These are phyloP conservation scores for Candida neerlandica DNA, from an alignment of 1,139 yeast species.

Conservation along the genomic window DNA sequence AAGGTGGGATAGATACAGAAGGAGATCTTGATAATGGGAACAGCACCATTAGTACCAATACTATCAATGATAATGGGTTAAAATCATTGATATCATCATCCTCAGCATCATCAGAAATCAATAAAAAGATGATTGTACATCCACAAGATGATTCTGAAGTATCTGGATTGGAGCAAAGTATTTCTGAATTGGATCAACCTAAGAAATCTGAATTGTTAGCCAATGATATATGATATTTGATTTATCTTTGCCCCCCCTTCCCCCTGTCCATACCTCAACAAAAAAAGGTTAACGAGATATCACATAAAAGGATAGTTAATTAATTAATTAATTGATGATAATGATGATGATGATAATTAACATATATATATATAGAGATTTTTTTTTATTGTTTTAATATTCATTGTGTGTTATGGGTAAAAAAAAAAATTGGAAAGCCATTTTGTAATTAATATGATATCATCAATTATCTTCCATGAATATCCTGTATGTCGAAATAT, in stretches of 20 bases:
- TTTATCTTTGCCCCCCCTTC: no score
- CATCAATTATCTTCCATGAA: no score
- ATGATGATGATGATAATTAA: no score
- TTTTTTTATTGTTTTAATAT: no score
- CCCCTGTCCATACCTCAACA: no score
- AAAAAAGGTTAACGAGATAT: no score
- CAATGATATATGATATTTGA: neutral
- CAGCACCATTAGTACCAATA: neutral
- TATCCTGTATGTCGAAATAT: no score
- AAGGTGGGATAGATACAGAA: neutral
- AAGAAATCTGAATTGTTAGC: slow-evolving; percentile 8
- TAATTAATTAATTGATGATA: no score
- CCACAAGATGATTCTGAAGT: slow-evolving; percentile 36
- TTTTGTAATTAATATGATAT: no score
- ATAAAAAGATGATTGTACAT: neutral
- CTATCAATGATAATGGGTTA: neutral
- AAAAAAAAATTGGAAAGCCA: no score
- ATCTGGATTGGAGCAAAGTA: slow-evolving; percentile 22
- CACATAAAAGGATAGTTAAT: neutral
- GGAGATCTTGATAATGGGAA: slow-evolving; percentile 1
- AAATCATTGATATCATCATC: neutral
- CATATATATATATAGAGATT: no score
- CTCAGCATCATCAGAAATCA: neutral
- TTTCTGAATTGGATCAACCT: slow-evolving; percentile 19
- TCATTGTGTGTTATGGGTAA: no score